Conservation (phyloP, 441 rosid genomes). For the Corymbia calophylla region DNA sequence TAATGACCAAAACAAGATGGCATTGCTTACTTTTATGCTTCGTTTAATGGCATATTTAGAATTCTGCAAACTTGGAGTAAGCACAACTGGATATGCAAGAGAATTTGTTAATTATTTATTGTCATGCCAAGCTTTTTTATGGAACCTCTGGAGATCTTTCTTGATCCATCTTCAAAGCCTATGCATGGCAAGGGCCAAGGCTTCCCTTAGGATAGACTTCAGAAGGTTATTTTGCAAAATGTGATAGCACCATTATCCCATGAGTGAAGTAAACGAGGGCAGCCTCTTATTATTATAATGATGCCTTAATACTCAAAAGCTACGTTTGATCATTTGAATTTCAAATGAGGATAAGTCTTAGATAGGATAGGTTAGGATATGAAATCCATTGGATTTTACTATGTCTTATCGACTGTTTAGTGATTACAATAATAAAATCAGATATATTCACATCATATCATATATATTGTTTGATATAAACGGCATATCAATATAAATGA, state of each 20-base stretch:
- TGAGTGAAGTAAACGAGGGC: background rate
- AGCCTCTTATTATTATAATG: background rate
- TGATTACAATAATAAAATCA: no score
- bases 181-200: background rate
- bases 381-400: no score
- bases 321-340: no score
- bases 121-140: background rate
- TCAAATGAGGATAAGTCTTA: no score
- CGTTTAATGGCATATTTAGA: background rate
- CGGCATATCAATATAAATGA: no score
- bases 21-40: background rate
- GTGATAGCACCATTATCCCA: background rate
- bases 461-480: no score
- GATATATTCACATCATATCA: no score
- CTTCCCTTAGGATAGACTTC: background rate
- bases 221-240: background rate
- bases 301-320: background rate
- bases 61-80: background rate
- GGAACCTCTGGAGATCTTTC: background rate
- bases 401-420: no score
- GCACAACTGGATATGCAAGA: background rate
- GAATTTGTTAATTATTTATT: background rate
- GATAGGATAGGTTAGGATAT: no score
- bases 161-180: background rate
- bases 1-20: background rate